Base-by-base conservation (phyloP, 2,329 filamentous ascomycete species). In the Colletotrichum gloeosporioides region DNA sequence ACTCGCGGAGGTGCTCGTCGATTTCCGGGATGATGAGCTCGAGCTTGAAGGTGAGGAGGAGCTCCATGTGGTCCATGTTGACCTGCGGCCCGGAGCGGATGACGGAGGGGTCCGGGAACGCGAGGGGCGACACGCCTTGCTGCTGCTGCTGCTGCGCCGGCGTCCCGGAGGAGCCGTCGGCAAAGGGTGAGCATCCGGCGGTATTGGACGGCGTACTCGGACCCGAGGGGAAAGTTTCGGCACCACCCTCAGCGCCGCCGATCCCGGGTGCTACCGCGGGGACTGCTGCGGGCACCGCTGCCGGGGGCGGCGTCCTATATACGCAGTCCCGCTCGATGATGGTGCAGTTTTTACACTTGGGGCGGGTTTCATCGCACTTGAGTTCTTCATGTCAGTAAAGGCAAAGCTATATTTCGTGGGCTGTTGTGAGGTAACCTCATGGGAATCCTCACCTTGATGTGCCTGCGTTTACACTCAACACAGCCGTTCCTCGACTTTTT, bases 61-160 rank as follows among this genome's bases (percentile, higher is more conserved):
- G 82, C 63, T 86, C 83, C 79, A 83, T 83, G 74, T 86, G 84
- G 36, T 79, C 75, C 29, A 82, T 64, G 27, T 86, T 85, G 44
- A 86, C 73, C 29, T 49, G 31, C 65, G 44, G 69, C 59, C 69
- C 44, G 57, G 71, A 65, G 62, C 22, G 15, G 27, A 49, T 18
- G 39, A 18, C 8, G 65, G 66, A 29, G 66, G 34, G 63, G 53
- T 66, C 39, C 55, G 71, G 69, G 25, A 53, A 66, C 27, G 67
- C 55, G 7, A 59, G 32, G 15, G 49, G 18, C 15, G 69, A 34
- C 32, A 53, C 44, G n/a, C n/a, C 44, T 0, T 53, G 44, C 44
- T 53, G 39, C 27, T n/a, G 31, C 31, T 16, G 39, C 32, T 31
- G 39, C 4, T 10, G 34, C 18, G 8, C 16, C 22, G 27, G 44